Conservation (phyloP, 225 moss, liverwort and hornwort species). For the Sphagnum contortum region DNA sequence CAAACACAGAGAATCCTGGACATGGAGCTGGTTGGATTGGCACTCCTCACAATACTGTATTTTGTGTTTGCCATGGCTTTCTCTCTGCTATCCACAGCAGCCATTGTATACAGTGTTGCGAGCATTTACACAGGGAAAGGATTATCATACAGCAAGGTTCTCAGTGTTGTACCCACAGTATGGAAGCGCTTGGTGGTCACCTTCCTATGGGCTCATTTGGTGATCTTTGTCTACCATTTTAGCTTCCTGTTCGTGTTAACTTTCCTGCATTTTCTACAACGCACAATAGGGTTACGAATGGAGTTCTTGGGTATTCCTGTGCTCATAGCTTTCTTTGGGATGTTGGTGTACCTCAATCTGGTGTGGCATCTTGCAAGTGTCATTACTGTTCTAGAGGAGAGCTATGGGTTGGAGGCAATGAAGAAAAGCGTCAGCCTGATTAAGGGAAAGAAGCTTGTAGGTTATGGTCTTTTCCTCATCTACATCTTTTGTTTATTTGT, state of each 20-base stretch:
- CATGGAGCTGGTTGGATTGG: too few species aligned
- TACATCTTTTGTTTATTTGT: constrained; percentile 48
- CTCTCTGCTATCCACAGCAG: constrained; percentile 62
- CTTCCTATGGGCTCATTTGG: constrained; percentile 58
- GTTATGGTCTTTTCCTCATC: constrained; percentile 46
- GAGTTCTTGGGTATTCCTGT: constrained; percentile 8
- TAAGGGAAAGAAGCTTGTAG: constrained; percentile 43
- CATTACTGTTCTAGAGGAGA: constrained; percentile 49
- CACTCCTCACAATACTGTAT: too few species aligned
- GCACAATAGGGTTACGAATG: too few species aligned
- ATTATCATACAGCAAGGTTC: constrained; percentile 37
- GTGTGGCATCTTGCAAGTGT: constrained; percentile 55
- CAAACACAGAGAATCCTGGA: too few species aligned
- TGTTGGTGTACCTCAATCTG: constrained; percentile 40
- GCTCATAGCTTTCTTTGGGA: constrained; percentile 18
- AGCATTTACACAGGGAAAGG: constrained; percentile 63
- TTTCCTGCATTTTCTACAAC: background rate
- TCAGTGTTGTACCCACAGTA: constrained; percentile 53
- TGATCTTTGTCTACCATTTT: constrained; percentile 45
- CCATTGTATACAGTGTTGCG: constrained; percentile 70
- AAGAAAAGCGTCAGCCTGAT: constrained; percentile 36
- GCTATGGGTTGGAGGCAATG: constrained; percentile 39
- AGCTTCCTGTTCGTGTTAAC: constrained; percentile 40
- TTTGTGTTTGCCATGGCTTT: constrained; percentile 4
- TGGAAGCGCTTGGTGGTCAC: constrained; percentile 77